Evolutionary conservation across 148 eudicot species (phyloP), one percentile per base, ranked within the genome.

Genomic region (Cornus suecica): DNA sequence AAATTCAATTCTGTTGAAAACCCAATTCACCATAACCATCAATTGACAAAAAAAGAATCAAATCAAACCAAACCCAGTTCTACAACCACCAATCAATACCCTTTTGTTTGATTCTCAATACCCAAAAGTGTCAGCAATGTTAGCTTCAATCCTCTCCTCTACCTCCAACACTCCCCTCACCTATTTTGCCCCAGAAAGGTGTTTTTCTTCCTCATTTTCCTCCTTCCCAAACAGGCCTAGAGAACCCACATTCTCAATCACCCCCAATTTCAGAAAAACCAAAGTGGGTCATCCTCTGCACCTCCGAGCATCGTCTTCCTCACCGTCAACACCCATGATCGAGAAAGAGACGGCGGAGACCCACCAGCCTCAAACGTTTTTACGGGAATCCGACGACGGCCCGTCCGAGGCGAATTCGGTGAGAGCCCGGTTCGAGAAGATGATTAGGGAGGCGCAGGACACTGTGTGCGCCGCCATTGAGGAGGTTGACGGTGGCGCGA

Each of bases 381-480:
- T 94, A 65, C 80, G 92, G 0, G 89, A 84, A 10, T 72, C 90
- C 18, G 94, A 93, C 74, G 80, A 78, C 54, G 71, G 70, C 26
- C 52, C 32, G 20, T 60, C 79, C 1, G 60, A 71, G 9, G 18
- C 78, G 14, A 34, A 76, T 18, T 48, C 86, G 0, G 92, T 92
- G 0, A 77, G 97, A 45, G 91, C 83, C 9, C 79, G 97, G 77
- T 94, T 94, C 41, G 97, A 94, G 91, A 86, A 77, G 79, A 94
- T 94, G 98, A 92, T 94, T 4, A 78, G 98, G 63, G 90, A 85
- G 24, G 96, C 84, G 0, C 98, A 94, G 79, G 89, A 92, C 66
- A 72, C 51, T 5, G 93, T 94, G 0, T 92, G 98, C 56, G 79
- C 80, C 0, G 97, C 97, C 4, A 92, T 94, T 68, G 95, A 94